These are phyloP conservation scores for Zea luxurians DNA, from an alignment of 176 grass and related monocot genomes.

Conservation along the genomic window DNA sequence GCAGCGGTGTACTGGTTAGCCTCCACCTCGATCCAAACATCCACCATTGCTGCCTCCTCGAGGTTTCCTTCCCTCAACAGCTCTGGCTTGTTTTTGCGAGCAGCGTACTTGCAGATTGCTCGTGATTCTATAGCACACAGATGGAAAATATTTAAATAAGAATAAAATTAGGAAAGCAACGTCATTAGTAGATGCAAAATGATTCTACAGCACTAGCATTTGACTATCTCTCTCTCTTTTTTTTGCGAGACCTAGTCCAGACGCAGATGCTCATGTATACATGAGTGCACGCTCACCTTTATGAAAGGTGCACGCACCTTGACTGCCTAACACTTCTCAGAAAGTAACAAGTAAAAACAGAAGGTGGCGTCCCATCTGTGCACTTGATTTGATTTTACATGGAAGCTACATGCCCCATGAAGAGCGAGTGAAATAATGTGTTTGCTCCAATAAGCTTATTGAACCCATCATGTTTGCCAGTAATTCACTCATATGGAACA, in stretches of 20 bases:
- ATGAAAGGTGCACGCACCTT: too few relatives aligned
- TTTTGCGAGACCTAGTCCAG: too few relatives aligned
- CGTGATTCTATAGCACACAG: slow-evolving; percentile 42
- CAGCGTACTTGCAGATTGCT: slow-evolving; percentile 56
- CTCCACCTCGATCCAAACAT: slow-evolving; percentile 73
- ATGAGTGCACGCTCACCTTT: too few relatives aligned
- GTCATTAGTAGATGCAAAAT: background rate
- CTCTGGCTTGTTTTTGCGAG: slow-evolving; percentile 58
- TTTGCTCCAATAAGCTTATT: background rate
- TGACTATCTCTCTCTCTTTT: background rate
- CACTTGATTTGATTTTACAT: background rate
- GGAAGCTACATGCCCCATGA: background rate
- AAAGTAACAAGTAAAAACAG: background rate
- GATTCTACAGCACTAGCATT: background rate
- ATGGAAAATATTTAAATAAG: background rate
- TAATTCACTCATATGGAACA: background rate
- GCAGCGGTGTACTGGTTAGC: slow-evolving; percentile 51
- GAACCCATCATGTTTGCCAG: background rate
- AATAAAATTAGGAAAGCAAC: background rate
- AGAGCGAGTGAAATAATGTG: background rate
- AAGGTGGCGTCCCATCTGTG: background rate
- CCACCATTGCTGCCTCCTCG: slow-evolving; percentile 51
- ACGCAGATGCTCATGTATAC: too few relatives aligned
- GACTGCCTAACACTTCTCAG: background rate
- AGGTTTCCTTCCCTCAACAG: slow-evolving; percentile 47